A percentile compares a stretch with the other conserved stretches of the same genome.
Evolutionary conservation across 768 basidiomycete species (phyloP).

Genomic region (Russula sp.): DNA sequence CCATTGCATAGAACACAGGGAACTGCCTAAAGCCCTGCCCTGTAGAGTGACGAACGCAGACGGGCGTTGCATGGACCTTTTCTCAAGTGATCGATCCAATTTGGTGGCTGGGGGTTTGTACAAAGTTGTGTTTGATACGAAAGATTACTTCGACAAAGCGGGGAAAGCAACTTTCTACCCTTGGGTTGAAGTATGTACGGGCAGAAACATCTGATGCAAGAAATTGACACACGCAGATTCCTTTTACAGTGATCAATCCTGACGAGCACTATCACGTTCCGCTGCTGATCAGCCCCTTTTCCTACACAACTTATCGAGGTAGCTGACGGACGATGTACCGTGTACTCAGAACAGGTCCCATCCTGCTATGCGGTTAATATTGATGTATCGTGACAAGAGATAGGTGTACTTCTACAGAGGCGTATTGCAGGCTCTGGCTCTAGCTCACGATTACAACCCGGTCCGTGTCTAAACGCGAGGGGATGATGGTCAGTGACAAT

Average conservation of each 20-base stretch:
- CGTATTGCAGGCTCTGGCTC: conserved; percentile 4
- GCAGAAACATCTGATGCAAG: not conserved
- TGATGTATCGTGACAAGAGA: conserved; percentile 9
- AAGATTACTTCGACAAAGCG: conserved; percentile 66
- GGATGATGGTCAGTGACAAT: not conserved
- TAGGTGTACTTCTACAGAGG: conserved; percentile 14
- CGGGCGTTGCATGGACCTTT: conserved; percentile 75
- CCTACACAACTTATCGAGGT: conserved; percentile 90
- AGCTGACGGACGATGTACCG: conserved; percentile 37
- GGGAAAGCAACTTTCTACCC: conserved; percentile 77
- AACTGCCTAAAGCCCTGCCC: conserved; percentile 13
- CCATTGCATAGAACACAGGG: not conserved
- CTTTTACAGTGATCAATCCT: conserved; percentile 64
- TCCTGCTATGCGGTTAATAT: conserved; percentile 13
- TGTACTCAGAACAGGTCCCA: not conserved
- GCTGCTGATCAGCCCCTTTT: conserved; percentile 84
- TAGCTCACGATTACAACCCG: not conserved
- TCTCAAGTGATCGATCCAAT: conserved; percentile 44
- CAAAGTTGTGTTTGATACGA: conserved; percentile 80
- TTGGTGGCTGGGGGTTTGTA: conserved; percentile 56
- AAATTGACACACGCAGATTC: conserved; percentile 39
- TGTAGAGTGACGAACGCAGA: conserved; percentile 68
- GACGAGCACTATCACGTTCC: conserved; percentile 88
- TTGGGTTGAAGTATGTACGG: conserved; percentile 66
- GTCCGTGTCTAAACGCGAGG: not conserved